Evolutionary conservation across 2,329 filamentous ascomycete species (phyloP).

Genomic region (Aspergillus quadricinctus): DNA sequence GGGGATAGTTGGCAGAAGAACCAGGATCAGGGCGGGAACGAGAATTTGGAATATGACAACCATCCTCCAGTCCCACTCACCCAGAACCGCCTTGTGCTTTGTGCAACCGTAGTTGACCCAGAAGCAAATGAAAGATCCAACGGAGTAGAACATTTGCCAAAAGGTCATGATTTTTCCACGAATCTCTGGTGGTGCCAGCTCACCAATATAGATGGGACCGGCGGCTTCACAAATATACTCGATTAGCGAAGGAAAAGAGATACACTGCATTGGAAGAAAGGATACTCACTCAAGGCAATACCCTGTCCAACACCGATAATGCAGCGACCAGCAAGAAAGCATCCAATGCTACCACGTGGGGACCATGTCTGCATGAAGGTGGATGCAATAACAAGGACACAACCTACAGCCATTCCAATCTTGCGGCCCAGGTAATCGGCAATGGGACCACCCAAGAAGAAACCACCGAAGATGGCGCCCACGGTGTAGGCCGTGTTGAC

Average conservation of each 20-base stretch:
- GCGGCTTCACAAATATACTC: constrained; percentile 43
- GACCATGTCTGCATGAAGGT: constrained; percentile 66
- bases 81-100: constrained; percentile 52
- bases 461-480: constrained; percentile 65
- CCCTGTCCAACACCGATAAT: constrained; percentile 68
- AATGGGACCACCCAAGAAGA: constrained; percentile 63
- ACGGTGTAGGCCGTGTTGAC: constrained; percentile 69
- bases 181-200: constrained; percentile 61
- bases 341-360: constrained; percentile 56
- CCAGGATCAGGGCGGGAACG: constrained; percentile 60
- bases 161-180: constrained; percentile 65
- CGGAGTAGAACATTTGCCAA: constrained; percentile 65
- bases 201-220: constrained; percentile 67
- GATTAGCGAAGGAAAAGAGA: neutral
- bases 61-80: constrained; percentile 70
- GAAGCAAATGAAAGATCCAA: constrained; percentile 62
- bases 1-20: constrained; percentile 61
- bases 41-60: constrained; percentile 69
- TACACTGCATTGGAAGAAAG: neutral
- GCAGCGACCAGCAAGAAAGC: constrained; percentile 65
- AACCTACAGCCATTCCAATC: constrained; percentile 62
- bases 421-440: constrained; percentile 61
- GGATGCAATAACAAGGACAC: constrained; percentile 61
- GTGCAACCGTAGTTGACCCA: constrained; percentile 63
- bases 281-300: constrained; percentile 55